phyloP scores from a whole-genome alignment of 805 yeast species.

The Huiozyma sinensis region DNA sequence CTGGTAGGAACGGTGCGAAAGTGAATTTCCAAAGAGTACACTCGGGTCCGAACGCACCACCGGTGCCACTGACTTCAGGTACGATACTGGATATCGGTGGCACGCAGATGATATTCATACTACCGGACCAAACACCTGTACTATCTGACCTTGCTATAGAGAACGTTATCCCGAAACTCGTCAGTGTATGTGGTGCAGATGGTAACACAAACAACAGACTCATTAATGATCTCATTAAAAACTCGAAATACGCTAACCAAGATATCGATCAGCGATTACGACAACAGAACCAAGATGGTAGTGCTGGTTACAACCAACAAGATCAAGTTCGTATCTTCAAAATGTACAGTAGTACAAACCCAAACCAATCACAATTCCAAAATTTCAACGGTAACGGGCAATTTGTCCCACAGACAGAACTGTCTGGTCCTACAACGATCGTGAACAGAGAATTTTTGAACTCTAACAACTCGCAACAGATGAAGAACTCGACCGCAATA shows the following conservation, averaged over 20 bases:
- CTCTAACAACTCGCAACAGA: slow-evolving; percentile 1
- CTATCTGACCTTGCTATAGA: slow-evolving; percentile 36
- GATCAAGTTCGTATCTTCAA: slow-evolving; percentile 24
- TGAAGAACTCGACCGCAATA: slow-evolving; percentile 5
- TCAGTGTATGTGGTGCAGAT: slow-evolving; percentile 13
- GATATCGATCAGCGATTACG: slow-evolving; percentile 2
- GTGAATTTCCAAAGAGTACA: slow-evolving; percentile 51
- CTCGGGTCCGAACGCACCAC: slow-evolving; percentile 35
- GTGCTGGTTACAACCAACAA: slow-evolving; percentile 5
- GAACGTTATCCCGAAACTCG: slow-evolving; percentile 25
- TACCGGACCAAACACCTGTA: slow-evolving; percentile 79
- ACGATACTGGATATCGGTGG: slow-evolving; percentile 91
- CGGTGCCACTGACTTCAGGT: slow-evolving; percentile 68
- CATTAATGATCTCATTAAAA: slow-evolving; percentile 16
- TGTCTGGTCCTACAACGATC: slow-evolving; percentile 5
- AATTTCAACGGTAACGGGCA: slow-evolving; percentile 1
- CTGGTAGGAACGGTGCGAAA: slow-evolving; percentile 90
- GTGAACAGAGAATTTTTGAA: slow-evolving; percentile 2
- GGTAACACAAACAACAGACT: slow-evolving; percentile 15
- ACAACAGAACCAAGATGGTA: slow-evolving; percentile 2
- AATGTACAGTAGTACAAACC: slow-evolving; percentile 19
- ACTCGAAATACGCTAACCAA: slow-evolving; percentile 12
- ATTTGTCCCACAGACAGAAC: slow-evolving; percentile 1
- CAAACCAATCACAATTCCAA: not conserved
- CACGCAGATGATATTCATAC: slow-evolving; percentile 96